Percentiles rank a stretch among this genome's conserved stretches.
Evolutionary conservation across 148 eudicot species (phyloP).

Genomic region (Camellia granthamiana): DNA sequence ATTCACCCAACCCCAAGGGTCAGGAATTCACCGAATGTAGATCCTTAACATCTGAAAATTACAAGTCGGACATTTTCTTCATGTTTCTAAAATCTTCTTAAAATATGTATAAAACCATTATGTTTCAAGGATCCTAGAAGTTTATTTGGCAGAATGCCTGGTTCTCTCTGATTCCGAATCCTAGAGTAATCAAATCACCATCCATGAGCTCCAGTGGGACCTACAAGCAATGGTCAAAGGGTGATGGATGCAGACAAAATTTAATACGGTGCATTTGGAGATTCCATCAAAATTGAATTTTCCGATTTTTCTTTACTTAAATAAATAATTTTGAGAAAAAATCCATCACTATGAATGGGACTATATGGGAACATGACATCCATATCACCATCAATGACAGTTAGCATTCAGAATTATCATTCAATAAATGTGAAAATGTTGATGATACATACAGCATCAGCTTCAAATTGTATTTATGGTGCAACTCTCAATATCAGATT

Average conservation of each 20-base stretch:
- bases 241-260: neutral
- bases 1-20: neutral
- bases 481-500: neutral
- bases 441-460: neutral
- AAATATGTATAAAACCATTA: neutral
- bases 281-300: neutral
- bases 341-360: neutral
- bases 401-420: neutral
- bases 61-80: neutral
- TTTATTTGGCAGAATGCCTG: neutral
- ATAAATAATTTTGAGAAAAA: neutral
- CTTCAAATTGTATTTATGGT: neutral
- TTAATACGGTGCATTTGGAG: neutral
- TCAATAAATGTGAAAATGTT: neutral
- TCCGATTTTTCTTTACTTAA: neutral
- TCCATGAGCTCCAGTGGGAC: neutral
- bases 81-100: neutral
- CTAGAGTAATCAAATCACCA: neutral
- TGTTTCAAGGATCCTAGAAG: neutral
- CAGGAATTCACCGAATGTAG: neutral
- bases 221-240: neutral
- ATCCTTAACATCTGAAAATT: neutral
- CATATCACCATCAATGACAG: neutral
- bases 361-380: neutral
- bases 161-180: neutral